Evolutionary conservation across 257 asterid species (phyloP), one percentile per base, ranked within the genome.

Genomic region (Plectranthus barbatus): DNA sequence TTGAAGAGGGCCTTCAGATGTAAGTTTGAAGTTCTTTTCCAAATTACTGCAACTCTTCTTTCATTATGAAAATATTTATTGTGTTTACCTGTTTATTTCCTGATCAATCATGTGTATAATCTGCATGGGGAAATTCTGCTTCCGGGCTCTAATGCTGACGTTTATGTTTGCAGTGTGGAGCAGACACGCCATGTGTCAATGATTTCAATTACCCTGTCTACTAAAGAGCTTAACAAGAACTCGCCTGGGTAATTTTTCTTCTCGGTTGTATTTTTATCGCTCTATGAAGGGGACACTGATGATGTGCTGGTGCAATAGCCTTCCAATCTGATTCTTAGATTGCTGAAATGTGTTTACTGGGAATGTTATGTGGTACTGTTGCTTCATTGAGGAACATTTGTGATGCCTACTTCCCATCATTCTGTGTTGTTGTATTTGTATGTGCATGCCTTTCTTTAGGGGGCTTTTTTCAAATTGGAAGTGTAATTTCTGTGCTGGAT

Each of bases 1-100:
- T 92, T 75, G 99, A 92, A 80, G 97, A 92, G 81, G 99, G 99
- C 55, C 99, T 92, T 74, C 79, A 86, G 81, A 91, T 76, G 99
- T 92, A 75, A 74, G 92, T 78, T 74, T 29, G 41, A 52, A 46
- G 39, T 47, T 42, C n/a, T 24, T 4, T 13, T 12, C 40, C 31
- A 2, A 26, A 26, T 26, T 2, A 26, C 31, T 26, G 31, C 31
- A 26, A 1, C 31, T 26, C 31, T 26, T 53, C 34, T 4, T 7
- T 36, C 11, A 19, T 39, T 26, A 18, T 18, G 5, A 33, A 40
- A 26, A 2, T 45, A 9, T 12, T 31, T 14, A 33, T 37, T 17
- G 15, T 42, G 7, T n/a, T 11, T 41, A 45, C 55, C 60, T 18
- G 14, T 60, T 23, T 12, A 29, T 59, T 41, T 26, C 21, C 45